phyloP scores from a whole-genome alignment of 371 early-diverging fungal genomes.

The Fennellomyces sp. region DNA sequence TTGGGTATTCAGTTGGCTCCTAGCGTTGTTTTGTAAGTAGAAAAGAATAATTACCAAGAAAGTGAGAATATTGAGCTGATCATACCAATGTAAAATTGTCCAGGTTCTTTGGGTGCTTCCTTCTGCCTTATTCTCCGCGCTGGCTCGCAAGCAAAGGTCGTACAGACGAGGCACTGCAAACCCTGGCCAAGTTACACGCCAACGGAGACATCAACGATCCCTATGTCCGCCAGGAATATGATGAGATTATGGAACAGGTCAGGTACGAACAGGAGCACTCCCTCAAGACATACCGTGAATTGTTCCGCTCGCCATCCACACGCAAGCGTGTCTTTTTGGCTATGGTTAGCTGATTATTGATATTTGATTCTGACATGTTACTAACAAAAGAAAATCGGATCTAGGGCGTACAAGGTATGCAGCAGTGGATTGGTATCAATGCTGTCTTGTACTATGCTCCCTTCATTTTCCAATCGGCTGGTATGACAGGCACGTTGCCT shows the following conservation, averaged over 20 bases:
- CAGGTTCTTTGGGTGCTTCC: slow-evolving; percentile 41
- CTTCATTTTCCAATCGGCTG: slow-evolving; percentile 23
- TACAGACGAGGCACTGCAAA: slow-evolving; percentile 48
- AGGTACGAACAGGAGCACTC: slow-evolving; percentile 63
- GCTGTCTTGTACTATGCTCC: slow-evolving; percentile 36
- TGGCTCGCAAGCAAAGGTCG: slow-evolving; percentile 51
- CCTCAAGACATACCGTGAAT: slow-evolving; percentile 63
- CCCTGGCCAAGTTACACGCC: slow-evolving; percentile 70
- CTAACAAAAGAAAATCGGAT: too few relatives aligned
- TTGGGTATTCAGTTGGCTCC: slow-evolving; percentile 30
- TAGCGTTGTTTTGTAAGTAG: slow-evolving; percentile 35
- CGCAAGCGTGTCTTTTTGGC: slow-evolving; percentile 60
- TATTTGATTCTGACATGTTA: too few relatives aligned
- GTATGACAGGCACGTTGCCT: slow-evolving; percentile 19
- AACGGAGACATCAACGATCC: slow-evolving; percentile 46
- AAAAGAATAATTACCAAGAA: neutral
- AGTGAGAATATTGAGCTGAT: slow-evolving; percentile 30
- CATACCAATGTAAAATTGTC: slow-evolving; percentile 74
- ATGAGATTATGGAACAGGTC: slow-evolving; percentile 66
- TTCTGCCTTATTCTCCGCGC: slow-evolving; percentile 51
- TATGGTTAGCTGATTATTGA: too few relatives aligned
- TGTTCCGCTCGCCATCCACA: slow-evolving; percentile 46
- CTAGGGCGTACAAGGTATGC: slow-evolving; percentile 66
- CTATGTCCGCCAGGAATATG: slow-evolving; percentile 65
- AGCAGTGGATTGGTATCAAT: slow-evolving; percentile 36